These are phyloP conservation scores for Meredithiella fracta DNA, from an alignment of 2,329 filamentous ascomycete species.

Conservation along the genomic window DNA sequence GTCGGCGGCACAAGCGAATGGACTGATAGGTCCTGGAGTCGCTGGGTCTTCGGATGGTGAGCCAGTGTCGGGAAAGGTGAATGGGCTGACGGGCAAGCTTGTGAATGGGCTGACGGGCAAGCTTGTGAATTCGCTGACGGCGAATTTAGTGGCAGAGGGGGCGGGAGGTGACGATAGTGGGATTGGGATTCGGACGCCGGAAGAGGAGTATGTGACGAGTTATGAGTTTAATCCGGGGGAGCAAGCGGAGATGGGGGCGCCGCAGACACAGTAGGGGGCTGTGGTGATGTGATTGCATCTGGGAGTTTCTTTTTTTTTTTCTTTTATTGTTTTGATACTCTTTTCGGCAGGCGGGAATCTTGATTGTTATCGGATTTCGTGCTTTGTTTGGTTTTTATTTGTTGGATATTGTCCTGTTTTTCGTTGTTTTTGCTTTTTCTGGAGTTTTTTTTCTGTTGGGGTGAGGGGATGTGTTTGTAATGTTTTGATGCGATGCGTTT, in stretches of 20 bases:
- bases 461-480: neutral
- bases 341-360: neutral
- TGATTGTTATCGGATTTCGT: neutral
- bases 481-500: neutral
- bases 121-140: slow-evolving; percentile 25
- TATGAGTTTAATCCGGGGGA: slow-evolving; percentile 14
- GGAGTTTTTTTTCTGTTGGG: neutral
- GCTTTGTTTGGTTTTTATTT: slow-evolving; percentile 4
- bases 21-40: slow-evolving; percentile 20
- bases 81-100: slow-evolving; percentile 25
- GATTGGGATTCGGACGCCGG: slow-evolving; percentile 53
- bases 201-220: slow-evolving; percentile 37
- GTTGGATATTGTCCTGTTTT: neutral
- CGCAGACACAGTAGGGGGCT: slow-evolving; percentile 8
- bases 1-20: neutral
- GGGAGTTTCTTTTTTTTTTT: neutral
- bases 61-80: too few relatives aligned
- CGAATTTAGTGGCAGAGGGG: slow-evolving; percentile 5
- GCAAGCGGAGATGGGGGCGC: slow-evolving; percentile 12
- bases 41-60: too few relatives aligned
- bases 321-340: neutral
- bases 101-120: slow-evolving; percentile 23
- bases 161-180: slow-evolving; percentile 51
- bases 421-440: neutral
- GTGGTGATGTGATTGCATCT: neutral